Conservation (phyloP, 1,284 basidiomycete genomes). For the Inonotus obliquus region DNA sequence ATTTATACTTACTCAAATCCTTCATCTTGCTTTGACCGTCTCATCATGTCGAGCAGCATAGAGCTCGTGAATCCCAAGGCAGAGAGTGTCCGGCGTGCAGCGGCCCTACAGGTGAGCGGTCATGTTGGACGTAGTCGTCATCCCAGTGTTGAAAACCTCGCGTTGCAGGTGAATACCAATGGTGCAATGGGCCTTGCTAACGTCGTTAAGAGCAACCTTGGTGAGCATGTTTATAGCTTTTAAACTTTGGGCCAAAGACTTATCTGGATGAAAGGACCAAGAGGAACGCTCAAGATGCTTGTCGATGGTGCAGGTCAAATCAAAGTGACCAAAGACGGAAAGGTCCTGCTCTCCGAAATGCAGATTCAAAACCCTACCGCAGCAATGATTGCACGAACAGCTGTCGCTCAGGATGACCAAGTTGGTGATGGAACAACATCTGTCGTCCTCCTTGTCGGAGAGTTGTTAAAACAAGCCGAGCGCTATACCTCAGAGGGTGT, state of each 20-base stretch:
- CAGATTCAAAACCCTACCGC: slow-evolving; percentile 99
- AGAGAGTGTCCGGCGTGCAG: slow-evolving; percentile 89
- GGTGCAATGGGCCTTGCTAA: slow-evolving; percentile 97
- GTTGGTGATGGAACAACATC: slow-evolving; percentile 98
- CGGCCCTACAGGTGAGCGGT: slow-evolving; percentile 83
- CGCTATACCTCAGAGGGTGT: slow-evolving; percentile 98
- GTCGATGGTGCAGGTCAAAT: slow-evolving; percentile 99
- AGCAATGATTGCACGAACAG: slow-evolving; percentile 98
- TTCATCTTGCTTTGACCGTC: neutral
- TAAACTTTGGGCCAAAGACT: neutral
- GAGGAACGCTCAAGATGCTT: slow-evolving; percentile 98
- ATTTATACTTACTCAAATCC: neutral
- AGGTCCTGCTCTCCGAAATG: slow-evolving; percentile 98
- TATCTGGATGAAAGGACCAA: slow-evolving; percentile 59
- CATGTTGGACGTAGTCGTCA: slow-evolving; percentile 20
- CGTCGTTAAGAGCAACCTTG: slow-evolving; percentile 96
- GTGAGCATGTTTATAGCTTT: slow-evolving; percentile 39
- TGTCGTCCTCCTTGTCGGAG: slow-evolving; percentile 95
- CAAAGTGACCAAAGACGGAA: slow-evolving; percentile 99
- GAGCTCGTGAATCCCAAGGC: slow-evolving; percentile 95
- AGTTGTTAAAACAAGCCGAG: slow-evolving; percentile 96
- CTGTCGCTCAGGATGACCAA: slow-evolving; percentile 98
- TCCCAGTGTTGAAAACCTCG: slow-evolving; percentile 17
- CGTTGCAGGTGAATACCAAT: slow-evolving; percentile 72
- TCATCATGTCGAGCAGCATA: slow-evolving; percentile 71